Evolutionary conservation across 2,329 filamentous ascomycete genomes (phyloP).

Genomic region (Botrytis cinerea): DNA sequence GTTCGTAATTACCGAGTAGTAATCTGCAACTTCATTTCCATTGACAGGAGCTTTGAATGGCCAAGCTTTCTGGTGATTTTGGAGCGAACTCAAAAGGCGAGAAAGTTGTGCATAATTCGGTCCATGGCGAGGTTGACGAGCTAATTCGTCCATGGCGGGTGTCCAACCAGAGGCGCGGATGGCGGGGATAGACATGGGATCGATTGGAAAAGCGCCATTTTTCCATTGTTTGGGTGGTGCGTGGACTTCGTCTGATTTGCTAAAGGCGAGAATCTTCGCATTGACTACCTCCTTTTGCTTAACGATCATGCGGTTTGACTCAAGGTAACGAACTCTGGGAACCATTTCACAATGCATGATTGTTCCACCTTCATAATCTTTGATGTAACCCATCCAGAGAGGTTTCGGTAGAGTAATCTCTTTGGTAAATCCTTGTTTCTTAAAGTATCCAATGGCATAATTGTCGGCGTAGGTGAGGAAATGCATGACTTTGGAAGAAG

Average conservation of each 20-base stretch:
- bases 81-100: constrained; percentile 89
- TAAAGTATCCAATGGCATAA: constrained; percentile 98
- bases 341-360: constrained; percentile 99
- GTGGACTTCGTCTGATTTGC: constrained; percentile 85
- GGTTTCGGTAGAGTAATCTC: constrained; percentile 90
- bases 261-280: constrained; percentile 91
- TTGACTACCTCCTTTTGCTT: constrained; percentile 97
- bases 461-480: constrained; percentile 99
- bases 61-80: constrained; percentile 92
- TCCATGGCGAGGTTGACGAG: constrained; percentile 90
- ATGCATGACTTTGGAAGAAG: constrained; percentile 95
- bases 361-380: constrained; percentile 97
- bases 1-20: constrained; percentile 97
- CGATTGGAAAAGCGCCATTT: constrained; percentile 71
- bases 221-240: constrained; percentile 84
- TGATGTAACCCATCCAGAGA: constrained; percentile 99
- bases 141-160: constrained; percentile 95
- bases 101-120: constrained; percentile 95
- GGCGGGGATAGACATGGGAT: constrained; percentile 82
- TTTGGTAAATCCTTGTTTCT: constrained; percentile 98
- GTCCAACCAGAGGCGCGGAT: constrained; percentile 95
- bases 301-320: constrained; percentile 87
- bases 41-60: constrained; percentile 94
- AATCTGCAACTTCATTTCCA: constrained; percentile 94
- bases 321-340: constrained; percentile 89